Evolutionary conservation across 768 basidiomycete species (phyloP).

Genomic region (Piloderma croceum): DNA sequence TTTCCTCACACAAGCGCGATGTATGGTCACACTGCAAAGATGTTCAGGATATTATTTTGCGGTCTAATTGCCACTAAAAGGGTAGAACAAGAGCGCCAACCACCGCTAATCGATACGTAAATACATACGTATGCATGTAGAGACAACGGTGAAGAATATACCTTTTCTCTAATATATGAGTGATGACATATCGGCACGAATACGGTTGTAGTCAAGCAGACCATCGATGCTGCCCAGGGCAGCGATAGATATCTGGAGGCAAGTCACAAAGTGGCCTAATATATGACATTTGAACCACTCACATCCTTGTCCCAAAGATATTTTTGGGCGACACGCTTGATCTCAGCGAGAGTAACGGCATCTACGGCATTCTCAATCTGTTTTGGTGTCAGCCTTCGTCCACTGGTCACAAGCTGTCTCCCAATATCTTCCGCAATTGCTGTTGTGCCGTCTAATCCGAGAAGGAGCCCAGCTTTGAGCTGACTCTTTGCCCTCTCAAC

Average conservation of each 20-base stretch:
- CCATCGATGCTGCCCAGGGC: constrained; percentile 90
- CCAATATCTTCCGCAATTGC: constrained; percentile 98
- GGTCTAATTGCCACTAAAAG: too few species aligned
- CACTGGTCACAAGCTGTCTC: constrained; percentile 93
- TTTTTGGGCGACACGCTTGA: constrained; percentile 91
- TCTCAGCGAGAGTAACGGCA: constrained; percentile 80
- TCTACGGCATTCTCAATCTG: constrained; percentile 94
- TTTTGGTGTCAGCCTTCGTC: constrained; percentile 81
- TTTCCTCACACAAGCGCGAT: too few species aligned
- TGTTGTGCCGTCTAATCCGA: constrained; percentile 92
- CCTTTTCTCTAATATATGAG: constrained; percentile 64
- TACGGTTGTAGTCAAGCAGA: constrained; percentile 90
- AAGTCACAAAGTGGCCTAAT: constrained; percentile 4
- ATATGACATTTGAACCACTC: constrained; percentile 23
- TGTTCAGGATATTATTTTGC: too few species aligned
- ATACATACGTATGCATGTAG: too few species aligned
- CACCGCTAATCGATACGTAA: too few species aligned
- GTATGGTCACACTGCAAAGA: too few species aligned
- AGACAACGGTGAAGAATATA: too few species aligned
- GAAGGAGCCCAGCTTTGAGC: constrained; percentile 88
- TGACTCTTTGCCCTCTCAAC: constrained; percentile 98
- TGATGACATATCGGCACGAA: constrained; percentile 78
- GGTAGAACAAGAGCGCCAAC: too few species aligned
- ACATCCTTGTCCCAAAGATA: constrained; percentile 98
- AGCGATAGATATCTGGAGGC: constrained; percentile 67